Percentiles rank a stretch among this genome's conserved stretches.
phyloP scores from a whole-genome alignment of 2,329 filamentous ascomycete genomes.

The Diaporthe citri region DNA sequence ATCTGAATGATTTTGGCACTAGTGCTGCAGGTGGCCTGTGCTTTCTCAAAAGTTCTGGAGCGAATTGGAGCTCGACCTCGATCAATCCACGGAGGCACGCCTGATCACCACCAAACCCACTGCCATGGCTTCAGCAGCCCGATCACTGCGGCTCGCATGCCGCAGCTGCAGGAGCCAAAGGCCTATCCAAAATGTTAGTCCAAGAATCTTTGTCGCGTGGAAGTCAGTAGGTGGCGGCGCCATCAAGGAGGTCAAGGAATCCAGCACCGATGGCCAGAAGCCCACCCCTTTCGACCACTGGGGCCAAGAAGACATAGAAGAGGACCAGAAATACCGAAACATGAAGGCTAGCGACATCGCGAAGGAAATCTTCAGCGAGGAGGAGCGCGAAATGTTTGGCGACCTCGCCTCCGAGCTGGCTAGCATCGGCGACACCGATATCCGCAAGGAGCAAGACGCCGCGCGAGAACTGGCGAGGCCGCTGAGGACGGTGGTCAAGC shows the following conservation, averaged over 20 bases:
- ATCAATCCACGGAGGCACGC: conserved; percentile 36
- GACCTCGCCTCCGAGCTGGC: conserved; percentile 32
- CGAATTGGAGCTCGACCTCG: conserved; percentile 19
- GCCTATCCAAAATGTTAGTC: conserved; percentile 40
- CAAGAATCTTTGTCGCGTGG: conserved; percentile 44
- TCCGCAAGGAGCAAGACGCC: conserved; percentile 40
- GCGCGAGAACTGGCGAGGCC: conserved; percentile 40
- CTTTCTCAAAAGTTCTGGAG: conserved; percentile 32
- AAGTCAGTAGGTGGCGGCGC: conserved; percentile 44
- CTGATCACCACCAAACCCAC: conserved; percentile 35
- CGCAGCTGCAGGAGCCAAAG: conserved; percentile 50
- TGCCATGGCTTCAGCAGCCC: conserved; percentile 57
- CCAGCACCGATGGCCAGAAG: conserved; percentile 33
- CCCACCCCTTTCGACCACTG: conserved; percentile 40
- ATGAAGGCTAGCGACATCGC: conserved; percentile 36
- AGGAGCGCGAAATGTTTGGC: conserved; percentile 25
- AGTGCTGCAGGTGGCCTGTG: conserved; percentile 21
- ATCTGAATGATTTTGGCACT: background rate
- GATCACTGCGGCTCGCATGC: conserved; percentile 55
- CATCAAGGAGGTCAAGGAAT: conserved; percentile 38
- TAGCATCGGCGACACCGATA: conserved; percentile 40
- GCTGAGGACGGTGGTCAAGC: conserved; percentile 37
- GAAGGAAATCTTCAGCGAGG: conserved; percentile 23
- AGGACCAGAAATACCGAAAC: conserved; percentile 35
- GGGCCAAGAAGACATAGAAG: conserved; percentile 42